A percentile compares a stretch with the other conserved stretches of the same genome.
Conservation (phyloP, 176 grass and related monocot genomes). For the Puya raimondii region DNA sequence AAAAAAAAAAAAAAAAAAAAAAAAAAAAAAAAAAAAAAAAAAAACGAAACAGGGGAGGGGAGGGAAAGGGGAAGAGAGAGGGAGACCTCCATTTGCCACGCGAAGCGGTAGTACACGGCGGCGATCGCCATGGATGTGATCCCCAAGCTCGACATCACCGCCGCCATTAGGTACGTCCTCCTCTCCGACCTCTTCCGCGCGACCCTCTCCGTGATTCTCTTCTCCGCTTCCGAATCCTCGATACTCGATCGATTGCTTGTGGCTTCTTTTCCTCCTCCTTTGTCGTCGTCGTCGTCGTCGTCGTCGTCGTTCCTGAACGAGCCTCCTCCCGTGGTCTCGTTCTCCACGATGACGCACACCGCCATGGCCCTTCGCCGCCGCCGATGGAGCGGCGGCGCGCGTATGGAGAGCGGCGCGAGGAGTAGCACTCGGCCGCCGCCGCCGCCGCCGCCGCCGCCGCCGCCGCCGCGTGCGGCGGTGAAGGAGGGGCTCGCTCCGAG, state of each 20-base stretch:
- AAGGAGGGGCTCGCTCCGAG: constrained; percentile 30
- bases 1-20: neutral
- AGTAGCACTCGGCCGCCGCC: constrained; percentile 6
- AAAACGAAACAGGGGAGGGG: too few relatives aligned
- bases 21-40: neutral
- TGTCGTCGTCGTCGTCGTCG: neutral
- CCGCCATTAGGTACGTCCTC: constrained; percentile 76
- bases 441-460: too few relatives aligned
- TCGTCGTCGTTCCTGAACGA: neutral
- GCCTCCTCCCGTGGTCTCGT: constrained; percentile 1
- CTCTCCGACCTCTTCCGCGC: constrained; percentile 74
- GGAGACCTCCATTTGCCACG: constrained; percentile 91
- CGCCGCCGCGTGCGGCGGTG: neutral
- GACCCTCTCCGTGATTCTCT: constrained; percentile 25
- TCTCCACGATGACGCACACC: constrained; percentile 1
- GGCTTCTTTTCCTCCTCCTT: constrained; percentile 17
- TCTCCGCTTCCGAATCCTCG: constrained; percentile 4
- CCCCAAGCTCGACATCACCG: constrained; percentile 88
- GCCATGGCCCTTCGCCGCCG: constrained; percentile 3
- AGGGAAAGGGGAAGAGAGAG: neutral
- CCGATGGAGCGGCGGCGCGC: constrained; percentile 4
- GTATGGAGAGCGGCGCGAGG: constrained; percentile 22
- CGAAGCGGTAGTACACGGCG: constrained; percentile 90
- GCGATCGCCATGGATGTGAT: constrained; percentile 88
- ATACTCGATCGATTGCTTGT: neutral